Evolutionary conservation across 177 flowering plant species (phyloP).

Genomic region (Vitis hybrid): DNA sequence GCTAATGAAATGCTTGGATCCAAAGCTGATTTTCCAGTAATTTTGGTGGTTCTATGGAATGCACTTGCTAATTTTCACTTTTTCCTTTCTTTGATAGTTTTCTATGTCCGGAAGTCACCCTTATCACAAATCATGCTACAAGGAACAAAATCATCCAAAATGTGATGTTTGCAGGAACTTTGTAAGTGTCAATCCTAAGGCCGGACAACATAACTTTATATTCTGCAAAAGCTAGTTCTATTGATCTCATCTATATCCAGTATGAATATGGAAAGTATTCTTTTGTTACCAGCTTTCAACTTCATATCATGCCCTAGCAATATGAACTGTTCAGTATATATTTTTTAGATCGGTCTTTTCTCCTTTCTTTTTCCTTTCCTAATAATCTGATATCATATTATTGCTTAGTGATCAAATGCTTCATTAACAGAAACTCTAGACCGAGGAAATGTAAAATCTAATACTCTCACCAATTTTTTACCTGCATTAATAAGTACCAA

Average conservation of each 20-base stretch:
- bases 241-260: background rate
- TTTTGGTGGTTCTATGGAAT: background rate
- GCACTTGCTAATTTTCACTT: conserved; percentile 2
- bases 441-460: background rate
- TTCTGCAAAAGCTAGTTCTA: background rate
- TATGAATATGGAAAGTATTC: background rate
- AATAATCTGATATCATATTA: background rate
- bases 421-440: background rate
- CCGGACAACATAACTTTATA: background rate
- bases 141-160: conserved; percentile 88
- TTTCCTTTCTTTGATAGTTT: conserved; percentile 46
- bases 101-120: conserved; percentile 82
- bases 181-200: conserved; percentile 46
- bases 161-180: conserved; percentile 89
- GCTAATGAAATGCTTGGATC: background rate
- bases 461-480: background rate
- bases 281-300: background rate
- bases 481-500: background rate
- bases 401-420: background rate
- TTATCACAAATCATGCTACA: conserved; percentile 89
- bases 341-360: background rate
- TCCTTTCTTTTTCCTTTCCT: background rate
- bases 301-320: too few relatives aligned
- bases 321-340: background rate
- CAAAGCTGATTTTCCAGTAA: conserved; percentile 1